Base-by-base conservation (phyloP, 768 basidiomycete genomes). In the Rhodotorula paludigena region DNA sequence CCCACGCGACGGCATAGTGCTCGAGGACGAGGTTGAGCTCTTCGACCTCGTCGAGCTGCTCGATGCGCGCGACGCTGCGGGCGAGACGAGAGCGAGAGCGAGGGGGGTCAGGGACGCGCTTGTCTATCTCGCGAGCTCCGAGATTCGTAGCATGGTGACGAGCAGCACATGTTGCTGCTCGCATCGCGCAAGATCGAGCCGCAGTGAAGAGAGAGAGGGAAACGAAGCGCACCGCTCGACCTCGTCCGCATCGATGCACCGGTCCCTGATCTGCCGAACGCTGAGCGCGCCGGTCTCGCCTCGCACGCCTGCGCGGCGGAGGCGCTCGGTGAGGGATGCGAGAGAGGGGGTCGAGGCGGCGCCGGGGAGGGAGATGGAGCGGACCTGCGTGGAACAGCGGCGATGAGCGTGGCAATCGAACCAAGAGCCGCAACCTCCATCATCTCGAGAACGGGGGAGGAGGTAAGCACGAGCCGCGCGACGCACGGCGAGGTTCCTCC, bases 1-100 rank as follows among this genome's bases (percentile, higher is more conserved):
- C 85, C 92, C 92, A 97, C 0, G 87, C 86, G 60, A 97, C 84
- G 21, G 87, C 90, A 77, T 98, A 98, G 76, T 98, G 93, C 4
- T 82, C 82, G 38, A 96, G 80, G 2, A 98, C 89, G 9, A 99
- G 83, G 64, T 92, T 88, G 28, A 99, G 82, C 78, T 98, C 94
- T 78, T 99, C 94, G 15, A 92, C 81, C 78, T 99, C 93, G 76
- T 98, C 94, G 9, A 99, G 82, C 78, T 89, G 82, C 76, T 98
- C 94, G 23, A 96, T 82, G 63, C 79, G 81, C 0, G 88, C 83
- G 74, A 93, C 87, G 74, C 92, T 92, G 73, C 38, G 28, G 23
- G 60, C 42, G 32, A 20, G 39, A 35, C 15, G 44, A 57, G 16
- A n/a, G 16, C 8, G n/a, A n/a, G n/a, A n/a, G n/a, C n/a, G n/a